These are phyloP conservation scores for Citrus maxima DNA, from an alignment of 345 rosid genomes.

Conservation along the genomic window DNA sequence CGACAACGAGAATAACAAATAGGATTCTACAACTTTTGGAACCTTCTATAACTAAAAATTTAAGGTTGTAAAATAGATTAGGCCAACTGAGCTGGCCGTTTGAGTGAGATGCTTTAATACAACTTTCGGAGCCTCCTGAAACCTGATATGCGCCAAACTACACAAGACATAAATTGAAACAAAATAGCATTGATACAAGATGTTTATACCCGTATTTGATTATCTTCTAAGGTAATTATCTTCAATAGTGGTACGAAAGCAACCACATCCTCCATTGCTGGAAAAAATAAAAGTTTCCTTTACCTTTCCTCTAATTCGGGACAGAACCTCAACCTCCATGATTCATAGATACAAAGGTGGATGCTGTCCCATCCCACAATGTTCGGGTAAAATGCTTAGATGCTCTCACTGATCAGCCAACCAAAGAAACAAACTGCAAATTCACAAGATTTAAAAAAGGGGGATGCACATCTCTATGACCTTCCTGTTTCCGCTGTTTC, in stretches of 20 bases:
- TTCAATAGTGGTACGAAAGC: neutral
- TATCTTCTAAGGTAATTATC: neutral
- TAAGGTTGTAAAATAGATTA: no score
- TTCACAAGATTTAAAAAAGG: neutral
- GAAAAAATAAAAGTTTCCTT: neutral
- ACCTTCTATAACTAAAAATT: no score
- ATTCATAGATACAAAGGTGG: neutral
- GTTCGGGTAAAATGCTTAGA: neutral
- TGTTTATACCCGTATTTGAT: neutral
- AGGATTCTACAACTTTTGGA: no score
- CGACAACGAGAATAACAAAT: no score
- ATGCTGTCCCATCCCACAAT: neutral
- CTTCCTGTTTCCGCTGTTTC: constrained; percentile 37
- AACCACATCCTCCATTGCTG: neutral
- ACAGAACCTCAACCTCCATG: neutral
- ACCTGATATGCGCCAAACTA: neutral
- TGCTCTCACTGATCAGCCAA: neutral
- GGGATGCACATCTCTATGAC: constrained; percentile 15
- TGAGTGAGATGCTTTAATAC: no score
- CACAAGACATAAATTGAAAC: neutral
- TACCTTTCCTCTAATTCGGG: neutral
- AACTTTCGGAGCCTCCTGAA: neutral
- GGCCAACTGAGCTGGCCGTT: no score
- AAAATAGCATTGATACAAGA: neutral
- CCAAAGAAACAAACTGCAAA: neutral